Evolutionary conservation across 2,329 filamentous ascomycete genomes (phyloP).

Genomic region (Colletotrichum sp.): DNA sequence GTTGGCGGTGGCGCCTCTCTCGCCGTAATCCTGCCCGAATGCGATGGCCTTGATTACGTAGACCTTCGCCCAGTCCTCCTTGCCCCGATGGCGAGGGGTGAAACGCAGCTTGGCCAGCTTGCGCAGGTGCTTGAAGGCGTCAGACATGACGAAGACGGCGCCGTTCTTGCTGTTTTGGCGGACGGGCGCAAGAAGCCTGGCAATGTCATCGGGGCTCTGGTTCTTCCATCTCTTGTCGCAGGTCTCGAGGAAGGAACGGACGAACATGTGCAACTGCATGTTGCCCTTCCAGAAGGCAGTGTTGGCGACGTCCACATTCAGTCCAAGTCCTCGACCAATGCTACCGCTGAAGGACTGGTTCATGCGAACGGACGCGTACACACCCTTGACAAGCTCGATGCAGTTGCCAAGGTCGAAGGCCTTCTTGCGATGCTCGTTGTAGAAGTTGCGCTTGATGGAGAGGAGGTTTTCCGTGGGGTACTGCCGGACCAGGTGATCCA

Average conservation of each 20-base stretch:
- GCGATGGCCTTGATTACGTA: conserved; percentile 59
- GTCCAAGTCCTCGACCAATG: conserved; percentile 65
- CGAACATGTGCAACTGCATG: conserved; percentile 35
- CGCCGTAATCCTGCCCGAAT: conserved; percentile 48
- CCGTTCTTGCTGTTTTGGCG: conserved; percentile 22
- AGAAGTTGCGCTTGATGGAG: conserved; percentile 84
- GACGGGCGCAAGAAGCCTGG: conserved; percentile 39
- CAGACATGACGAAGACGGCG: conserved; percentile 41
- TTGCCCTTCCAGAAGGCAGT: conserved; percentile 78
- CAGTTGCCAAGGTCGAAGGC: conserved; percentile 59
- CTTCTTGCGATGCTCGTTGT: conserved; percentile 58
- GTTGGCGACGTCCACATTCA: conserved; percentile 93
- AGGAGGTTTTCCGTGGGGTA: conserved; percentile 71
- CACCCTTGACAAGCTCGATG: conserved; percentile 83
- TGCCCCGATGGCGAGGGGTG: conserved; percentile 57
- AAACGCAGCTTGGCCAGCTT: conserved; percentile 63
- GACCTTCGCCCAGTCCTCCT: conserved; percentile 46
- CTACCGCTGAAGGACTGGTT: conserved; percentile 56
- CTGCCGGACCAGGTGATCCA: conserved; percentile 88
- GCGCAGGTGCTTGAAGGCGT: conserved; percentile 59
- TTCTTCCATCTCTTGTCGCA: conserved; percentile 36
- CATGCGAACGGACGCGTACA: conserved; percentile 84
- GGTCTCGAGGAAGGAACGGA: conserved; percentile 27
- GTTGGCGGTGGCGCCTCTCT: conserved; percentile 52
- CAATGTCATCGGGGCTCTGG: conserved; percentile 29